These are phyloP conservation scores for Podospora australis DNA, from an alignment of 495 filamentous ascomycete species.

Conservation along the genomic window DNA sequence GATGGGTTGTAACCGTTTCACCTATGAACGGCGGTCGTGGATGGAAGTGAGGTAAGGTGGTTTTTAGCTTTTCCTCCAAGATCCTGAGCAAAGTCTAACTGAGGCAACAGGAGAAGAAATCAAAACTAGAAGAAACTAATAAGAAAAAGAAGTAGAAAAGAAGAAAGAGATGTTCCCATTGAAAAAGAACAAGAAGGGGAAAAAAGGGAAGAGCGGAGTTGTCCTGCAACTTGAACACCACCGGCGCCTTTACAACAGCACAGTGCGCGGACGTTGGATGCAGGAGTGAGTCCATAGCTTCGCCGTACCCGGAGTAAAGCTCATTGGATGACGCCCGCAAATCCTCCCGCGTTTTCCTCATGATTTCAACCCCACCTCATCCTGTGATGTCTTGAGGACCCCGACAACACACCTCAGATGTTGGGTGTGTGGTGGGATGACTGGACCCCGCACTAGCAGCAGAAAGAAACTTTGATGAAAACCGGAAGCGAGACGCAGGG, in stretches of 20 bases:
- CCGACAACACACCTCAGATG: not conserved
- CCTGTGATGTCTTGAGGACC: not conserved
- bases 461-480: too few relatives aligned
- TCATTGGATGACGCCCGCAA: conserved; percentile 9
- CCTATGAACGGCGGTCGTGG: too few relatives aligned
- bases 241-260: conserved; percentile 9
- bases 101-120: too few relatives aligned
- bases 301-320: conserved; percentile 15
- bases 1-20: too few relatives aligned
- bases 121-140: too few relatives aligned
- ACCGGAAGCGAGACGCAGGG: too few relatives aligned
- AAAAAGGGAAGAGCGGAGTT: not conserved
- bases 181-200: not conserved
- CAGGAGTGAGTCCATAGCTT: not conserved
- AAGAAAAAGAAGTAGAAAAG: not conserved
- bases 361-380: conserved; percentile 2
- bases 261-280: conserved; percentile 11
- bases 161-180: not conserved
- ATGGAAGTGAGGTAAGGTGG: too few relatives aligned
- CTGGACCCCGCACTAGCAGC: too few relatives aligned
- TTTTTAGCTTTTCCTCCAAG: too few relatives aligned
- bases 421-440: too few relatives aligned
- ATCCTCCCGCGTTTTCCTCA: not conserved
- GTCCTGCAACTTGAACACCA: too few relatives aligned
- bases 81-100: too few relatives aligned